Base-by-base conservation (phyloP, 177 flowering plant species). In the Vitis hybrid region DNA sequence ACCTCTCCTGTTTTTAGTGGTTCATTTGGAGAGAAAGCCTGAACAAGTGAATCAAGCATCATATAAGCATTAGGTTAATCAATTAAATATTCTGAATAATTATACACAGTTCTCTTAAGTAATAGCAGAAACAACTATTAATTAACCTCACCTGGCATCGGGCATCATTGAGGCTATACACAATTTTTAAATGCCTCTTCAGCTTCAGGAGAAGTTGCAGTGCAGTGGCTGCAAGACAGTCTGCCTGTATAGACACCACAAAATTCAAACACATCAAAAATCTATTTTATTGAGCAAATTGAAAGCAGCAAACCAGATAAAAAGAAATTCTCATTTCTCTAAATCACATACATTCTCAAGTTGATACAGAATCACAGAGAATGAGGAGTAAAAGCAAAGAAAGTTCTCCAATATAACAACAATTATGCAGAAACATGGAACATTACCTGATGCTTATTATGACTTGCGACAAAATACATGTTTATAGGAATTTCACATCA, bases 21-120 rank as follows among this genome's bases (percentile, higher is more conserved):
- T 64, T 91, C 98, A 79, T 20, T 88, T 55, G 99, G 97, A 69
- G 86, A 81, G 77, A 81, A 95, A 12, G 93, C 92, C 99, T 95
- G 80, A 61, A 69, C 53, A 75, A 58, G 56, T 54, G 46, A 7
- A 61, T 57, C 24, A 51, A 61, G 32, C 32, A 30, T 4, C 32
- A 30, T 30, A 30, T 30, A 30, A 61, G 32, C 12, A 60, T 3
- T 32, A 53, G 13, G 10, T 13, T 27, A 10, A 20, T 49, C 4
- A 11, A 27, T 49, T 7, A n/a, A n/a, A 41, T 17, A 7, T n/a
- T n/a, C 10, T 41, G 11, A 11, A 41, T 41, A 11, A 63, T n/a
- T 8, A 63, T 63, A 46, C 66, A 17, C 48, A 41, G 48, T 41
- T 41, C 5, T 41, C 9, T 41, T 9, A 41, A 41, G 48, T 8